Evolutionary conservation across 2,329 filamentous ascomycete species (phyloP).

Genomic region (Alternaria sp.): DNA sequence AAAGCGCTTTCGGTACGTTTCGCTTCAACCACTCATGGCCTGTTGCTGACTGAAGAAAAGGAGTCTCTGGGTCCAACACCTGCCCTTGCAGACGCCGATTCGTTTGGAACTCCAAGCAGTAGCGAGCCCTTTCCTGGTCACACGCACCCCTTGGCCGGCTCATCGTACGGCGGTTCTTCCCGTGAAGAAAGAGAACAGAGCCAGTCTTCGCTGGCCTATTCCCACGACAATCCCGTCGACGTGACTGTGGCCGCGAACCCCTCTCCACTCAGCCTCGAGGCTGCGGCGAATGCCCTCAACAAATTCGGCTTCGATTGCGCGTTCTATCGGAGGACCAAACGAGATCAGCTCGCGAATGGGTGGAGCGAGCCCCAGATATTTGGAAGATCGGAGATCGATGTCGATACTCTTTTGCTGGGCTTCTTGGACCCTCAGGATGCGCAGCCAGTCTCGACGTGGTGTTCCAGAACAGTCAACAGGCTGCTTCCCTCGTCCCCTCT

Average conservation of each 20-base stretch:
- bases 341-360: conserved; percentile 41
- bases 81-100: conserved; percentile 32
- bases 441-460: conserved; percentile 44
- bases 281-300: conserved; percentile 24
- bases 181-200: conserved; percentile 44
- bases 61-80: conserved; percentile 29
- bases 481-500: conserved; percentile 33
- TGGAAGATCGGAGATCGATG: conserved; percentile 42
- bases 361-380: conserved; percentile 43
- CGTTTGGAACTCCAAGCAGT: conserved; percentile 34
- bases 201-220: conserved; percentile 36
- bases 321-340: conserved; percentile 40
- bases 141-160: conserved; percentile 30
- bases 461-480: conserved; percentile 40
- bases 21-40: not conserved
- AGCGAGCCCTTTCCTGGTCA: conserved; percentile 34
- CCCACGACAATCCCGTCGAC: conserved; percentile 29
- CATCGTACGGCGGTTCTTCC: conserved; percentile 44
- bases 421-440: conserved; percentile 42
- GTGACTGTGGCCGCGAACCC: conserved; percentile 26
- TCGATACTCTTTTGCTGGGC: conserved; percentile 43
- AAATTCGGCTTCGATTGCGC: conserved; percentile 46
- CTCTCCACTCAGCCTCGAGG: conserved; percentile 22
- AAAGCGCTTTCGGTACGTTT: conserved; percentile 43
- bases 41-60: conserved; percentile 24